Percentiles rank a stretch among this genome's conserved stretches.
These are phyloP conservation scores for Pelargonium fulgidum DNA, from an alignment of 441 rosid genomes.

Conservation along the genomic window DNA sequence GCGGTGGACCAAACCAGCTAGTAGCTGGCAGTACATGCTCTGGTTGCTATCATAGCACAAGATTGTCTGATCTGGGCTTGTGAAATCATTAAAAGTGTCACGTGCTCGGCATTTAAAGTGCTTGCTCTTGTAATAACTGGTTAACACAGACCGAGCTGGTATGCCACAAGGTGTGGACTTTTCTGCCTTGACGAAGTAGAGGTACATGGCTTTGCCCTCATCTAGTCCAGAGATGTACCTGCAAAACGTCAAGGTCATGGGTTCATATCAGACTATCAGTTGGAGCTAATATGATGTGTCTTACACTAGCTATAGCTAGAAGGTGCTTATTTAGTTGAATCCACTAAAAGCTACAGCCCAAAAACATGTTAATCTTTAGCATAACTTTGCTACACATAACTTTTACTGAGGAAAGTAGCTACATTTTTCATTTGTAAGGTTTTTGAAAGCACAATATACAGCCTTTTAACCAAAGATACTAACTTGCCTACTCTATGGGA, in stretches of 20 bases:
- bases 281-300: no score
- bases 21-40: slow-evolving; percentile 92
- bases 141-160: slow-evolving; percentile 80
- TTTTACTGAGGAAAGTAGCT: background rate
- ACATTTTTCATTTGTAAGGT: no score
- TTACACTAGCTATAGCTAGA: no score
- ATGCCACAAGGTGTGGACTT: slow-evolving; percentile 66
- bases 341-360: no score
- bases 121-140: slow-evolving; percentile 84
- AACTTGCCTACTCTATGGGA: no score
- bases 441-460: no score
- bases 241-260: slow-evolving; percentile 20
- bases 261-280: no score
- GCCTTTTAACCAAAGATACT: no score
- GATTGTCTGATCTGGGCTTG: slow-evolving; percentile 71
- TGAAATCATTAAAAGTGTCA: slow-evolving; percentile 60
- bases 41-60: slow-evolving; percentile 70
- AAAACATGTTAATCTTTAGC: background rate
- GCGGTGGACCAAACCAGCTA: slow-evolving; percentile 68
- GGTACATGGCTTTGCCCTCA: slow-evolving; percentile 82
- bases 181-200: slow-evolving; percentile 73
- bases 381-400: background rate
- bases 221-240: slow-evolving; percentile 70
- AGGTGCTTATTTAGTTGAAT: no score
- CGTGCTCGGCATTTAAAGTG: slow-evolving; percentile 63